Base-by-base conservation (phyloP, 495 filamentous ascomycete species). In the Penicillium arizonense region DNA sequence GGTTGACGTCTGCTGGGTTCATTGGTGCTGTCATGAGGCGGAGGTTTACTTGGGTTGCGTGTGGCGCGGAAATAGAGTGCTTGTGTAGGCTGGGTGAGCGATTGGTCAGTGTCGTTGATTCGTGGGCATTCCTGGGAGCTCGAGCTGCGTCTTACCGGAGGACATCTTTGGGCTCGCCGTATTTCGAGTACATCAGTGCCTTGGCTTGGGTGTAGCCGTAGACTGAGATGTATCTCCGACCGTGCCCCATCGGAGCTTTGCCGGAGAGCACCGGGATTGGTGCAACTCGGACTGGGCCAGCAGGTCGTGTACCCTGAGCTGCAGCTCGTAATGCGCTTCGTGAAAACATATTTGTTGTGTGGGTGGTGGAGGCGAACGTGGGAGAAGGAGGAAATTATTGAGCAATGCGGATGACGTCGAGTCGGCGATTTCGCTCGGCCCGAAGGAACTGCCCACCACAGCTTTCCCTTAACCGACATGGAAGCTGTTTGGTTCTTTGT, bases 121-220 rank as follows among this genome's bases (percentile, higher is more conserved):
- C 11, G 1, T 7, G 23, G 12, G 13, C 24, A 35, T 30, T 45
- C 28, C 6, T 39, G 4, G 37, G 3, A 36, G 5, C 13, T 13
- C 9, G 20, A 43, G 21, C 4, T 4, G 23, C 3, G 24, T 61
- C 76, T 56, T 69, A 88, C 87, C 75, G 79, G 32, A 98, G 76
- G 4, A 93, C 90, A 69, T 91, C 86, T 47, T 81, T 77, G 0
- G 94, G 94, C 59, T 92, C 88, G 67, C 95, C 94, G 66, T 93
- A 87, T 61, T 86, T 79, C 41, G 83, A 82, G 68, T 95, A 96
- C 5, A 91, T 82, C 44, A 99, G 84, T 0, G 91, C 82, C 77
- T 96, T 95, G 50, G 95, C 86, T 73, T 97, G 94, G n/a, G 88
- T 93, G 74, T 97, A 97, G 55, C 95, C 95, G 67, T 96, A 97